These are phyloP conservation scores for Brassica nigra DNA, from an alignment of 345 rosid genomes.

Conservation along the genomic window DNA sequence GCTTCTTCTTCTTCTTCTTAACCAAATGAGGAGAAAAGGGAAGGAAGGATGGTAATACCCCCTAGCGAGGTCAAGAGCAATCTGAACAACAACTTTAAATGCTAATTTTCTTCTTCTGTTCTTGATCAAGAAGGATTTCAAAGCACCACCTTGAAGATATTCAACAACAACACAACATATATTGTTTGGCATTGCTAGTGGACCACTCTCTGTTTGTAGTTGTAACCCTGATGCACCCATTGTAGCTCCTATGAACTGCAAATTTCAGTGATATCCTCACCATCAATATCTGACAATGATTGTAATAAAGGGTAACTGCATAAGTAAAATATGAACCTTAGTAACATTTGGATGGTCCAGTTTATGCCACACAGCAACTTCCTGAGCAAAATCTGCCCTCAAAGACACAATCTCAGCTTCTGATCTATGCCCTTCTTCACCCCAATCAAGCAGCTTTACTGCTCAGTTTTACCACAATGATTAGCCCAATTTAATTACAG, in stretches of 20 bases:
- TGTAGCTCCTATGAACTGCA: slow-evolving; percentile 93
- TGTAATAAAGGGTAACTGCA: background rate
- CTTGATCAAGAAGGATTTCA: slow-evolving; percentile 85
- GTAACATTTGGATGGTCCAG: slow-evolving; percentile 98
- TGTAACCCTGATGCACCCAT: slow-evolving; percentile 86
- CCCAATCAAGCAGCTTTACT: slow-evolving; percentile 99
- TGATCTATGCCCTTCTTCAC: slow-evolving; percentile 96
- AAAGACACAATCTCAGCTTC: slow-evolving; percentile 84
- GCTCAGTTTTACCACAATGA: slow-evolving; percentile 27
- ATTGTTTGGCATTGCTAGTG: slow-evolving; percentile 77
- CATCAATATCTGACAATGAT: background rate
- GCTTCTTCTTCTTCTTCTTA: slow-evolving; percentile 2
- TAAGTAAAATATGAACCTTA: slow-evolving; percentile 56
- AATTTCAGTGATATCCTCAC: background rate
- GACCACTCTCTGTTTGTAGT: slow-evolving; percentile 84
- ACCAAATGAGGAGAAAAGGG: background rate
- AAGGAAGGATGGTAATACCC: slow-evolving; percentile 54
- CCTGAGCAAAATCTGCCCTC: slow-evolving; percentile 87
- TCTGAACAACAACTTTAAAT: slow-evolving; percentile 89
- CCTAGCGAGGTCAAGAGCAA: slow-evolving; percentile 96
- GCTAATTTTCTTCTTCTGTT: slow-evolving; percentile 86
- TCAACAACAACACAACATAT: slow-evolving; percentile 97
- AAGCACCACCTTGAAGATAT: slow-evolving; percentile 91
- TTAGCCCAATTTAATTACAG: slow-evolving; percentile 13
- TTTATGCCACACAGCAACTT: slow-evolving; percentile 99